Evolutionary conservation across 2,329 filamentous ascomycete genomes (phyloP).

Genomic region (Aspergillus calidoustus): DNA sequence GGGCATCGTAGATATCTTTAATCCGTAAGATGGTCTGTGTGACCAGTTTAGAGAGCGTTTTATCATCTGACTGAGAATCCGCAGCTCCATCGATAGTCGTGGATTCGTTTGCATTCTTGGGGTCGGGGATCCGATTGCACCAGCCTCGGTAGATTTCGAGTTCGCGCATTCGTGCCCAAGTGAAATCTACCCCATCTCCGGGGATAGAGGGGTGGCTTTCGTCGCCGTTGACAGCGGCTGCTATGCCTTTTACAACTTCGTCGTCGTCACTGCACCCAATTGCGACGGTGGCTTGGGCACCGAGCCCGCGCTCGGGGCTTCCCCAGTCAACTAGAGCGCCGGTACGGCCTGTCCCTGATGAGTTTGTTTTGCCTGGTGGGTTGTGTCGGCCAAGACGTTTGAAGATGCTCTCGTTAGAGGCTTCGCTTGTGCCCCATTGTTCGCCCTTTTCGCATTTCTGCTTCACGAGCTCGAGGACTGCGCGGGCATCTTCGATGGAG

Average conservation of each 20-base stretch:
- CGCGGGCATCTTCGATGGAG: constrained; percentile 88
- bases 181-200: constrained; percentile 62
- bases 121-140: constrained; percentile 57
- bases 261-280: constrained; percentile 63
- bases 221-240: constrained; percentile 57
- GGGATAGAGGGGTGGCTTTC: constrained; percentile 49
- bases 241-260: constrained; percentile 61
- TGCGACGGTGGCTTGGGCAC: constrained; percentile 58
- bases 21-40: constrained; percentile 57
- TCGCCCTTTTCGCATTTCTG: constrained; percentile 95
- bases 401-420: constrained; percentile 86
- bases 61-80: not conserved
- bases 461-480: constrained; percentile 90
- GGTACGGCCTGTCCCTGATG: constrained; percentile 34
- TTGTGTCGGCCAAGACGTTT: constrained; percentile 70
- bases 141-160: constrained; percentile 65
- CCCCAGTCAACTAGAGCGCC: constrained; percentile 85
- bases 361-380: constrained; percentile 44
- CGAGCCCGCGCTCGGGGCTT: constrained; percentile 68
- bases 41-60: constrained; percentile 51
- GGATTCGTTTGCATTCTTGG: constrained; percentile 49
- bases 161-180: constrained; percentile 66
- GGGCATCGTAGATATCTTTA: constrained; percentile 56
- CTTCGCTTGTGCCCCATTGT: constrained; percentile 79
- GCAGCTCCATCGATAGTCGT: constrained; percentile 32